Conservation (phyloP, 371 early-diverging fungal genomes). For the Syncephalis plumigaleata region DNA sequence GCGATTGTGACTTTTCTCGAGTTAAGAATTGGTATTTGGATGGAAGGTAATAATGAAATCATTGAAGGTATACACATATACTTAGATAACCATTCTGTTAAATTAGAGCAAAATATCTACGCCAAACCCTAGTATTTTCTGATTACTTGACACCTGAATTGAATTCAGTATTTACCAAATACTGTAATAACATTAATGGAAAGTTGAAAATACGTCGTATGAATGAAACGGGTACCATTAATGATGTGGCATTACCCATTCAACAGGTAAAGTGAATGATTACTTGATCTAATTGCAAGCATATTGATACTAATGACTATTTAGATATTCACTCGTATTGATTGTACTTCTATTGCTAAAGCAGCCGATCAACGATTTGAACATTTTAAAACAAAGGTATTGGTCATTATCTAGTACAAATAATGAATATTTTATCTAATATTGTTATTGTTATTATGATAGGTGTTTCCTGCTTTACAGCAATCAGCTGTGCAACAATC, state of each 20-base stretch:
- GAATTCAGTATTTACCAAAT: conserved; percentile 58
- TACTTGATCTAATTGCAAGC: too few species aligned
- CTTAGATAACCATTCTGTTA: too few species aligned
- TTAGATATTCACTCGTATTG: conserved; percentile 49
- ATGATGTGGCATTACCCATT: conserved; percentile 57
- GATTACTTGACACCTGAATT: conserved; percentile 76
- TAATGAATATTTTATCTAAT: too few species aligned
- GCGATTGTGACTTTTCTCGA: conserved; percentile 89
- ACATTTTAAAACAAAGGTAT: conserved; percentile 63
- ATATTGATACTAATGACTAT: conserved; percentile 4
- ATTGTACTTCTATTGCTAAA: conserved; percentile 27
- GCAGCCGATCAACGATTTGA: conserved; percentile 70
- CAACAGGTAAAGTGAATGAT: too few species aligned
- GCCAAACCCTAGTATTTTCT: conserved; percentile 74
- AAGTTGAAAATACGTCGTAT: conserved; percentile 46
- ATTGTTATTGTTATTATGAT: too few species aligned
- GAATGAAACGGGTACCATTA: conserved; percentile 43
- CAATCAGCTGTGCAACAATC: conserved; percentile 17
- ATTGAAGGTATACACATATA: too few species aligned
- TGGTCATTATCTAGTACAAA: too few species aligned
- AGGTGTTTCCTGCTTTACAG: conserved; percentile 1
- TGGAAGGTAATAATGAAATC: conserved; percentile 19
- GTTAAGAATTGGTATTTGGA: conserved; percentile 77
- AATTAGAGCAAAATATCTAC: conserved; percentile 54
- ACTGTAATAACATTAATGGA: conserved; percentile 58